phyloP scores from a whole-genome alignment of 352 stramenopile species.

The Phytophthora quininea region DNA sequence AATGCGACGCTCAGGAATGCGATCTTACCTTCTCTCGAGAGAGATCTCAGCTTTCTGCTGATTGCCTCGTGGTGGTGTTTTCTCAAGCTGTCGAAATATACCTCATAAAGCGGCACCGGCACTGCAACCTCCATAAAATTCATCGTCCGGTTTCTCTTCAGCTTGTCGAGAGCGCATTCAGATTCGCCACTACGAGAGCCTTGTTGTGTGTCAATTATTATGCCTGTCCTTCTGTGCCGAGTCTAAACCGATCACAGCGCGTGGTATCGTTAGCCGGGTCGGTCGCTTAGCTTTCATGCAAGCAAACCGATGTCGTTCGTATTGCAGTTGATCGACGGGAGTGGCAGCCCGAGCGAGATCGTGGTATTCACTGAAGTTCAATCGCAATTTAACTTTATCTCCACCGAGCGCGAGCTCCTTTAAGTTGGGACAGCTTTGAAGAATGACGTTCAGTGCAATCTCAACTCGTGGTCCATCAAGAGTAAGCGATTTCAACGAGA shows the following conservation, averaged over 20 bases:
- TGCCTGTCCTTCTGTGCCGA: too few species aligned
- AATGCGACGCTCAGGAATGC: neutral
- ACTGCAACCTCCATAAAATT: neutral
- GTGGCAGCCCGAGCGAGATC: neutral
- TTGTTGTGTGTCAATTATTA: too few species aligned
- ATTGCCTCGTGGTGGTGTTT: neutral
- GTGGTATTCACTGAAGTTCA: neutral
- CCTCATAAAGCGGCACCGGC: neutral
- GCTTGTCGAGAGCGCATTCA: neutral
- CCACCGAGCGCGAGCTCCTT: conserved; percentile 12
- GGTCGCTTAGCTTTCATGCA: neutral
- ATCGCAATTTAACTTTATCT: neutral
- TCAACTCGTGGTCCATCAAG: conserved; percentile 14
- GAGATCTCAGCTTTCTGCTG: neutral
- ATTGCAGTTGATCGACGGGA: neutral
- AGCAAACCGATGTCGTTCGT: neutral
- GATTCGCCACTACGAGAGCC: too few species aligned
- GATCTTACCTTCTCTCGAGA: neutral
- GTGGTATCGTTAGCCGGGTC: too few species aligned
- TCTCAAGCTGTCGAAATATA: neutral
- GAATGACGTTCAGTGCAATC: conserved; percentile 17
- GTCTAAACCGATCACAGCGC: too few species aligned
- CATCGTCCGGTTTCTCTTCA: neutral
- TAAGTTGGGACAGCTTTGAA: conserved; percentile 25
- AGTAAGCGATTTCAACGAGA: conserved; percentile 13